phyloP scores from a whole-genome alignment of 2,329 filamentous ascomycete species.

The Penicillium sclerotiorum region DNA sequence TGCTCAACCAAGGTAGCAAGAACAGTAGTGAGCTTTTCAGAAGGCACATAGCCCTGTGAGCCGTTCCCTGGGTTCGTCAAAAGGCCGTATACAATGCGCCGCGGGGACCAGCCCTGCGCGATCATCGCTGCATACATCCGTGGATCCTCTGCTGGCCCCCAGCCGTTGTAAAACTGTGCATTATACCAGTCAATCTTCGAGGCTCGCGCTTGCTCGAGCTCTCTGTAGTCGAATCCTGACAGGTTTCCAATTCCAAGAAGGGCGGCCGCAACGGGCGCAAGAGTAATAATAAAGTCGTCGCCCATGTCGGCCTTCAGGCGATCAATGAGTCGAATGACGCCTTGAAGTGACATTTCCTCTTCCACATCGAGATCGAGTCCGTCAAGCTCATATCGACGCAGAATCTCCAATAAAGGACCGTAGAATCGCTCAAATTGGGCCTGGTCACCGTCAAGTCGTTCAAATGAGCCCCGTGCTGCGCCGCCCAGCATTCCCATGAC shows the following conservation, averaged over 20 bases:
- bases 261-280: constrained; percentile 80
- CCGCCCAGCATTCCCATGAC: constrained; percentile 87
- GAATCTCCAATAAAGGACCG: constrained; percentile 64
- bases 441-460: constrained; percentile 59
- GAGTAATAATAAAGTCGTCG: constrained; percentile 70
- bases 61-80: constrained; percentile 79
- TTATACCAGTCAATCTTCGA: constrained; percentile 81
- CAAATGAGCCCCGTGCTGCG: constrained; percentile 74
- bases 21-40: constrained; percentile 59
- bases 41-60: constrained; percentile 62
- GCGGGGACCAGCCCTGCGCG: constrained; percentile 67
- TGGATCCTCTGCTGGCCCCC: constrained; percentile 66
- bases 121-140: constrained; percentile 48
- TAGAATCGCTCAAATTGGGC: constrained; percentile 75
- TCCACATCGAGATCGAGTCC: constrained; percentile 81
- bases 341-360: constrained; percentile 69
- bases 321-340: constrained; percentile 68
- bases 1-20: constrained; percentile 59
- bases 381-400: constrained; percentile 64
- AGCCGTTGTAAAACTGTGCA: constrained; percentile 90
- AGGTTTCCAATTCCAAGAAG: constrained; percentile 65
- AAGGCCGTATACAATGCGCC: constrained; percentile 76
- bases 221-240: constrained; percentile 78
- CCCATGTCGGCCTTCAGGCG: constrained; percentile 58
- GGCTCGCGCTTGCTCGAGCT: constrained; percentile 69